Base-by-base conservation (phyloP, 768 basidiomycete genomes). In the Tulasnella sp. region DNA sequence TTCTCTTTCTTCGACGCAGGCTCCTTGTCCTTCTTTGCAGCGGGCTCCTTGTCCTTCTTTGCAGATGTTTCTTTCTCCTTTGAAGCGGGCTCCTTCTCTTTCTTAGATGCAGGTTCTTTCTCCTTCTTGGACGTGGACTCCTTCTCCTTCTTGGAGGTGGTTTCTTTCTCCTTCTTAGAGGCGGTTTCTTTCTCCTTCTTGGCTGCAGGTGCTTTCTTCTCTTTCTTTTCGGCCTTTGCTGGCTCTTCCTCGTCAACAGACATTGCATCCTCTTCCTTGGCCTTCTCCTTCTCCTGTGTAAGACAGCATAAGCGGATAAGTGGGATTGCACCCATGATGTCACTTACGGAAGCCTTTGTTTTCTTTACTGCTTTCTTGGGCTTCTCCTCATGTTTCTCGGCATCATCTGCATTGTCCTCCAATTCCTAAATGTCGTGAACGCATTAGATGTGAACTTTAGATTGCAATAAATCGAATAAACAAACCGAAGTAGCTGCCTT, bases 1-100 rank as follows among this genome's bases (percentile, higher is more conserved):
- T 51, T 55, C 12, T 25, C 31, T 42, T 52, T 57, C 48, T 32
- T 33, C 15, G 45, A 19, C 15, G 37, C 54, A 7, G 67, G 62
- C 24, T 70, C 72, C 41, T 60, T 64, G 56, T 68, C 65, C 53
- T 71, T 72, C 66, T 78, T 78, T 15, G 71, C 70, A 58, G 74
- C 74, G 51, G 66, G 68, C 40, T 67, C 66, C 45, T 71, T 69
- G 51, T 68, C 65, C 8, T 65, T 66, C 5, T 40, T 63, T 3
- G 63, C 61, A 19, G 53, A 43, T 6, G 45, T 57, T 35, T 57
- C 52, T 34, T 56, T 55, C 20, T 53, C 54, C 32, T 56, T 48
- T 25, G 56, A 55, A 28, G 55, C 46, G 15, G 51, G 40, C 32
- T 37, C 32, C 27, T 3, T 15, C 19, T 51, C 47, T 20, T 31